These are phyloP conservation scores for Verbena officinalis DNA, from an alignment of 257 asterid genomes.

Conservation along the genomic window DNA sequence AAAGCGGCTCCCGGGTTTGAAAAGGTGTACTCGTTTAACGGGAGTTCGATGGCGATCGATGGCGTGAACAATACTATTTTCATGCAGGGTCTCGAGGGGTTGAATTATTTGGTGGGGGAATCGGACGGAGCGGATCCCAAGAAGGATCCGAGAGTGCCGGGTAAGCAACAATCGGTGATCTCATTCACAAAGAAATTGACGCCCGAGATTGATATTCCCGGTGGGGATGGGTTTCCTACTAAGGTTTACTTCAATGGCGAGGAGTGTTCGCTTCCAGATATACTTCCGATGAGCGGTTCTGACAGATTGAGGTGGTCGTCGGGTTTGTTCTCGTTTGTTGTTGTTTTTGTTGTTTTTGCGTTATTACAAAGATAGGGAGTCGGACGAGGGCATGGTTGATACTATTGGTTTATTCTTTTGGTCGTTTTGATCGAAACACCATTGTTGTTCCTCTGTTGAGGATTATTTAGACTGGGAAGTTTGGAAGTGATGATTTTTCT, in stretches of 20 bases:
- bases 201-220: slow-evolving; percentile 59
- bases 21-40: slow-evolving; percentile 81
- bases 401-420: slow-evolving; percentile 73
- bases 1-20: slow-evolving; percentile 71
- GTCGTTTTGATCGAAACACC: slow-evolving; percentile 19
- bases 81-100: slow-evolving; percentile 81
- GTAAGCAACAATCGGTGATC: slow-evolving; percentile 91
- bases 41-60: slow-evolving; percentile 39
- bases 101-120: slow-evolving; percentile 83
- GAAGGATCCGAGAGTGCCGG: slow-evolving; percentile 70
- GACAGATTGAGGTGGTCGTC: slow-evolving; percentile 40
- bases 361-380: slow-evolving; percentile 49
- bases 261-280: slow-evolving; percentile 73
- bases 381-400: background rate
- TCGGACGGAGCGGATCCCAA: slow-evolving; percentile 52
- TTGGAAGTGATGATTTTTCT: slow-evolving; percentile 7
- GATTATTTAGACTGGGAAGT: slow-evolving; percentile 12
- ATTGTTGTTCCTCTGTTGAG: slow-evolving; percentile 20
- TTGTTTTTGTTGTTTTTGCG: slow-evolving; percentile 33
- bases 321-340: slow-evolving; percentile 20
- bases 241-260: slow-evolving; percentile 93
- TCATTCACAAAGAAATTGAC: slow-evolving; percentile 81
- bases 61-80: slow-evolving; percentile 69
- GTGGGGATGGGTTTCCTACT: slow-evolving; percentile 88
- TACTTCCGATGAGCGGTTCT: slow-evolving; percentile 60